Evolutionary conservation across 129 eudicot species (phyloP).

Genomic region (Centella asiatica): DNA sequence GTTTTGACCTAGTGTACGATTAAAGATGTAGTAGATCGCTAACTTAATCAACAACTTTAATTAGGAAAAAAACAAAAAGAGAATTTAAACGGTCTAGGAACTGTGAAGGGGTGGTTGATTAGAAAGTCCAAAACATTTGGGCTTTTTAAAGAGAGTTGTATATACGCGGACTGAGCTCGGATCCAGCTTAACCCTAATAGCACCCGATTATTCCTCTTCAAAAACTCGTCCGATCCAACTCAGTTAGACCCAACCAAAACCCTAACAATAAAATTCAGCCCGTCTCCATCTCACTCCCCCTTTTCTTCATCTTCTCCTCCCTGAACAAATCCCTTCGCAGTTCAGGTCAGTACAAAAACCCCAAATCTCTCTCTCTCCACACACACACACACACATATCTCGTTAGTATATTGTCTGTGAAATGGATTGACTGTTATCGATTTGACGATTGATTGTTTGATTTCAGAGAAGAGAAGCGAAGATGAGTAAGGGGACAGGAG

Average conservation of each 20-base stretch:
- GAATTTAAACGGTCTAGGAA: too few species aligned
- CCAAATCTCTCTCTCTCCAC: background rate
- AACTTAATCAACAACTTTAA: too few species aligned
- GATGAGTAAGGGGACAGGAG: conserved; percentile 2
- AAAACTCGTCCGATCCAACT: background rate
- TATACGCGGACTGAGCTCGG: too few species aligned
- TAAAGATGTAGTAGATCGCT: too few species aligned
- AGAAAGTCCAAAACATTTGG: too few species aligned
- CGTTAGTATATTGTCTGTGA: background rate
- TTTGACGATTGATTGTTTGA: background rate
- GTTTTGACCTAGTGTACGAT: too few species aligned
- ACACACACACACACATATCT: too few species aligned
- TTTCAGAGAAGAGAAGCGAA: background rate
- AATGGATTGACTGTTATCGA: background rate
- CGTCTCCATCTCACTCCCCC: background rate
- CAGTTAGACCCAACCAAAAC: background rate
- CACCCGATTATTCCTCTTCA: too few species aligned
- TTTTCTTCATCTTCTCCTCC: background rate
- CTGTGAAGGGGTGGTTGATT: too few species aligned
- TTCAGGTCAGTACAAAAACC: background rate
- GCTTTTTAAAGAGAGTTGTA: too few species aligned
- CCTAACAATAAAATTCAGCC: background rate
- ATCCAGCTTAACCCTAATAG: too few species aligned
- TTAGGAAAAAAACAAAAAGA: too few species aligned
- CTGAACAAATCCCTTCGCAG: background rate